Evolutionary conservation across 495 filamentous ascomycete species (phyloP).

Genomic region (Parathielavia appendiculata): DNA sequence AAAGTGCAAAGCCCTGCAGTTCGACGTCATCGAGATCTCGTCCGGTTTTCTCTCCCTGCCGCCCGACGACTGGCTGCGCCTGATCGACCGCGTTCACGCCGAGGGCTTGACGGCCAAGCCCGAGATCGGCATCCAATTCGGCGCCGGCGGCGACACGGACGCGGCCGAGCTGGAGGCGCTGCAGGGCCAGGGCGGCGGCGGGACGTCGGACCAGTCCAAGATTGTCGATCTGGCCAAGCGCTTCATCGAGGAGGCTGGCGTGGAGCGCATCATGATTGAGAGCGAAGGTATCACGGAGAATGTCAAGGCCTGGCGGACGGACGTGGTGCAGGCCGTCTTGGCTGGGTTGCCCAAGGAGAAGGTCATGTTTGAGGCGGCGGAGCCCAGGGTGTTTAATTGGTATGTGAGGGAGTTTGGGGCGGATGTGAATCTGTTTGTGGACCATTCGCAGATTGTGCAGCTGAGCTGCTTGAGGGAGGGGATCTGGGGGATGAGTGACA

Average conservation of each 20-base stretch:
- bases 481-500: conserved; percentile 53
- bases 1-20: conserved; percentile 50
- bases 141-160: conserved; percentile 54
- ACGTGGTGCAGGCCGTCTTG: conserved; percentile 53
- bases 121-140: conserved; percentile 57
- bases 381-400: conserved; percentile 55
- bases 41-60: conserved; percentile 53
- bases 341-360: conserved; percentile 49
- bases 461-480: conserved; percentile 48
- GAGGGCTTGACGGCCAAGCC: conserved; percentile 53
- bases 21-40: conserved; percentile 54
- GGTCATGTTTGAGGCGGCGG: conserved; percentile 60
- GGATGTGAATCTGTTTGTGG: conserved; percentile 56
- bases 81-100: conserved; percentile 49
- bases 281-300: conserved; percentile 61
- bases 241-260: conserved; percentile 49
- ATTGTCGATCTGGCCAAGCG: conserved; percentile 46
- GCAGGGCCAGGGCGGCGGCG: conserved; percentile 21
- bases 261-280: conserved; percentile 58
- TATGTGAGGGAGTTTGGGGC: conserved; percentile 53
- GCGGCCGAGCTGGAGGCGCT: conserved; percentile 45
- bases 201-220: conserved; percentile 48
- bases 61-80: conserved; percentile 52
- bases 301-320: conserved; percentile 51
- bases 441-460: conserved; percentile 59